These are phyloP conservation scores for Cydonia oblonga DNA, from an alignment of 331 rosid species.

Conservation along the genomic window DNA sequence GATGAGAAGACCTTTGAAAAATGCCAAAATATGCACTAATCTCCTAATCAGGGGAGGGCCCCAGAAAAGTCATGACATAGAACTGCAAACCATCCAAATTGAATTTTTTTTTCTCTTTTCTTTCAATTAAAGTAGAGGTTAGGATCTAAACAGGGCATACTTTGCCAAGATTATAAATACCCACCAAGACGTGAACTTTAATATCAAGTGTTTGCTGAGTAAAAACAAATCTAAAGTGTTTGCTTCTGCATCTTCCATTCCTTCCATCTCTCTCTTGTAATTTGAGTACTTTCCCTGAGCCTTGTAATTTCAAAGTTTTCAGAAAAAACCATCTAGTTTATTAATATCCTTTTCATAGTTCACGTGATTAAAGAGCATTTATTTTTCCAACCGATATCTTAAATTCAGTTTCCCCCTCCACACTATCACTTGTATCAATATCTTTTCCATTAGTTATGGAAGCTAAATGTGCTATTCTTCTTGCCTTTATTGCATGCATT, in stretches of 20 bases:
- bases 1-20: not conserved
- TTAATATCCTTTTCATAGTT: not conserved
- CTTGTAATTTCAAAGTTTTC: not conserved
- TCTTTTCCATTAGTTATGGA: conserved; percentile 4
- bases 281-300: not conserved
- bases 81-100: conserved; percentile 10
- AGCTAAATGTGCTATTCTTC: conserved; percentile 4
- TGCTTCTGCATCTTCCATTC: not conserved
- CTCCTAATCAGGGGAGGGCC: no score
- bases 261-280: not conserved
- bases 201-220: not conserved
- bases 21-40: not conserved
- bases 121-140: conserved; percentile 4
- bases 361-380: not conserved
- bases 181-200: not conserved
- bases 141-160: not conserved
- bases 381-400: no score
- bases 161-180: conserved; percentile 6
- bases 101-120: not conserved
- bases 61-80: not conserved
- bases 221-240: not conserved
- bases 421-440: not conserved
- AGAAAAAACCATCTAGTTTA: not conserved
- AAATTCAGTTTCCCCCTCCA: not conserved
- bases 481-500: conserved; percentile 7